These are phyloP conservation scores for Yamadazyma ubonensis DNA, from an alignment of 805 yeast genomes.

Conservation along the genomic window DNA sequence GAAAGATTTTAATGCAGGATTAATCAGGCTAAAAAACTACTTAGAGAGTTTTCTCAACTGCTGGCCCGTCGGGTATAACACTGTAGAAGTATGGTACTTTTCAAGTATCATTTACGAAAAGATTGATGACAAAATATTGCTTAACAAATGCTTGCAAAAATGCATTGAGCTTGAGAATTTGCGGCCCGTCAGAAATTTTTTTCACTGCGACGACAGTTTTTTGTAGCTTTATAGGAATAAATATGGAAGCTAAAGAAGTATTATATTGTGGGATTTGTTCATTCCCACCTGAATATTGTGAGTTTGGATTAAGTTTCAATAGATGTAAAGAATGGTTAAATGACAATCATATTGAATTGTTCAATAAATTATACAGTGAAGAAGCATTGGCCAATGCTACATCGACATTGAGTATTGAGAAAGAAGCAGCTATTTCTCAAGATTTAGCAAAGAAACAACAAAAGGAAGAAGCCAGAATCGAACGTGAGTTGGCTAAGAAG, in stretches of 20 bases:
- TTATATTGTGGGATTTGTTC: slow-evolving; percentile 78
- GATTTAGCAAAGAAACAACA: slow-evolving; percentile 83
- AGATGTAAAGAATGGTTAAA: slow-evolving; percentile 84
- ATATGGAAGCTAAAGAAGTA: slow-evolving; percentile 24
- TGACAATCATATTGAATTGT: slow-evolving; percentile 57
- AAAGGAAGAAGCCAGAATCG: slow-evolving; percentile 81
- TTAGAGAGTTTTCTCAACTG: slow-evolving; percentile 37
- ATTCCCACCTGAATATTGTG: slow-evolving; percentile 90
- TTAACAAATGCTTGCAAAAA: slow-evolving; percentile 55
- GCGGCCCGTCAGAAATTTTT: slow-evolving; percentile 51
- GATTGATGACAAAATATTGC: slow-evolving; percentile 47
- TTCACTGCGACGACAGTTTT: slow-evolving; percentile 26
- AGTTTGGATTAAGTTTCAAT: slow-evolving; percentile 77
- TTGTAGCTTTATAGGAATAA: slow-evolving; percentile 3
- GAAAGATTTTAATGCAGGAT: slow-evolving; percentile 58
- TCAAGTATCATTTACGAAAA: slow-evolving; percentile 62
- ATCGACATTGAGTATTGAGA: slow-evolving; percentile 65
- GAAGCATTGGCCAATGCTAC: slow-evolving; percentile 56
- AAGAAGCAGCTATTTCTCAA: slow-evolving; percentile 77
- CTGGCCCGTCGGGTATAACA: slow-evolving; percentile 42
- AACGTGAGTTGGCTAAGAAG: slow-evolving; percentile 76
- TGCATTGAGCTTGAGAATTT: slow-evolving; percentile 63
- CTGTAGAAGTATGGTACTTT: slow-evolving; percentile 67
- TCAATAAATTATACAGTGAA: slow-evolving; percentile 57
- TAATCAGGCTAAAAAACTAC: slow-evolving; percentile 52